Conservation (phyloP, 768 basidiomycete genomes). For the Boletus rubescentipes region DNA sequence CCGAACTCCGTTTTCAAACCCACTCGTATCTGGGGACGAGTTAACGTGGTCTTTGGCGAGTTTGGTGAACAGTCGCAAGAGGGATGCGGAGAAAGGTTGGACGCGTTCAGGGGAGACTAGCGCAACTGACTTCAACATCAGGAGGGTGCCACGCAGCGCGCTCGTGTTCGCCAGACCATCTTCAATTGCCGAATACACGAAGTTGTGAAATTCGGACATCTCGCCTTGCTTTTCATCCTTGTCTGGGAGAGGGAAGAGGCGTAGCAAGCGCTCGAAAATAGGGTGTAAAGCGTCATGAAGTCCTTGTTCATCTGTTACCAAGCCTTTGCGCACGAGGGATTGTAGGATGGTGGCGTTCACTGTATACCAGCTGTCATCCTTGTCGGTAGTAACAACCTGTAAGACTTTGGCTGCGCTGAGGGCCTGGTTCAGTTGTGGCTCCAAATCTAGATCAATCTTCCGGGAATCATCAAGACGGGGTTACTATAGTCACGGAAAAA, state of each 20-base stretch:
- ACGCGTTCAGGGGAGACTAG: constrained; percentile 79
- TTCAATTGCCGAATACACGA: constrained; percentile 68
- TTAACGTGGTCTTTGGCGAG: constrained; percentile 86
- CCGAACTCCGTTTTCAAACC: constrained; percentile 60
- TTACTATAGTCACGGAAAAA: background rate
- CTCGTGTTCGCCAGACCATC: constrained; percentile 78
- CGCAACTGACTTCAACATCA: constrained; percentile 86
- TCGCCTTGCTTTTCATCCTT: constrained; percentile 73
- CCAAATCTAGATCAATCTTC: constrained; percentile 72
- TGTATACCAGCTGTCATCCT: constrained; percentile 79
- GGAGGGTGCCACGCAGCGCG: constrained; percentile 73
- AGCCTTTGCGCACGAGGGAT: constrained; percentile 83
- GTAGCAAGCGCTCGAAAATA: constrained; percentile 78
- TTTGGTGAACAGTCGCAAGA: constrained; percentile 84
- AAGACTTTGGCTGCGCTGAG: constrained; percentile 85
- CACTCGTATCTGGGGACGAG: constrained; percentile 45
- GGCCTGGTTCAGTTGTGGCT: constrained; percentile 64
- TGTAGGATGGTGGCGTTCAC: constrained; percentile 71
- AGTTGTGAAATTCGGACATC: constrained; percentile 74
- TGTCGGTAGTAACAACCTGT: constrained; percentile 79
- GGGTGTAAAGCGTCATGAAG: constrained; percentile 83
- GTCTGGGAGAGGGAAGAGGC: constrained; percentile 74
- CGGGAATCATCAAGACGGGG: constrained; percentile 3
- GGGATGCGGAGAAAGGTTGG: constrained; percentile 68
- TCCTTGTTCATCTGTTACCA: constrained; percentile 72